phyloP scores from a whole-genome alignment of 352 stramenopile species.

The Globisporangium lucens region DNA sequence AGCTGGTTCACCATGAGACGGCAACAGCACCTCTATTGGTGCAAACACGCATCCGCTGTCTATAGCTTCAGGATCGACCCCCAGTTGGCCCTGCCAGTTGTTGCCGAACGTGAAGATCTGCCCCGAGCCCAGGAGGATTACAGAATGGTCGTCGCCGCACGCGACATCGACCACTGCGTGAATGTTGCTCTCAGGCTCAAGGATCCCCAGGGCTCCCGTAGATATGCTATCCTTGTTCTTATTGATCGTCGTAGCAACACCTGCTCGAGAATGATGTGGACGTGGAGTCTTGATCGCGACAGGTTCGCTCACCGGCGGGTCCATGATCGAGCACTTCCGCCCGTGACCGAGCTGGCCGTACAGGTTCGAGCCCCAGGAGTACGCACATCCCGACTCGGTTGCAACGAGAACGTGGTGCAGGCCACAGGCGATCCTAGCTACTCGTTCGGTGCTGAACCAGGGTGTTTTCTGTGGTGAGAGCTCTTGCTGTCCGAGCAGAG shows the following conservation, averaged over 20 bases:
- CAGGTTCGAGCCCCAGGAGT: conserved; percentile 63
- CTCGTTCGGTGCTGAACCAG: conserved; percentile 17
- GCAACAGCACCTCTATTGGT: neutral
- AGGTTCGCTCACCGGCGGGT: conserved; percentile 24
- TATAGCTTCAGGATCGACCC: conserved; percentile 29
- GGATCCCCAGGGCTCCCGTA: neutral
- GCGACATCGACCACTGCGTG: conserved; percentile 38
- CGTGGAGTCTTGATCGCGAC: conserved; percentile 5
- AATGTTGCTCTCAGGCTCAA: neutral
- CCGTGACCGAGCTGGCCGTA: conserved; percentile 62
- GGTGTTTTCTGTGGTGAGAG: conserved; percentile 17
- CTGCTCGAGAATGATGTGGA: neutral
- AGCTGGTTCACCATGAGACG: neutral
- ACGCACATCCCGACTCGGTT: conserved; percentile 28
- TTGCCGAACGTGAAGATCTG: conserved; percentile 55
- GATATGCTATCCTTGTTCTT: neutral
- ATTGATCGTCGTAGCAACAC: neutral
- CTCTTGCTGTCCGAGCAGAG: conserved; percentile 11
- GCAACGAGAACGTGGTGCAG: conserved; percentile 34
- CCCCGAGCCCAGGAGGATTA: conserved; percentile 51
- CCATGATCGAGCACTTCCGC: conserved; percentile 12
- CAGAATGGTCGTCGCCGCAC: conserved; percentile 61
- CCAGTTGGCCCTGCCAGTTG: conserved; percentile 74
- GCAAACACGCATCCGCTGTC: conserved; percentile 8
- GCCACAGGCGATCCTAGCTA: conserved; percentile 46